A percentile compares a stretch with the other conserved stretches of the same genome.
phyloP scores from a whole-genome alignment of 495 filamentous ascomycete species.

The Penicillium paxilli region DNA sequence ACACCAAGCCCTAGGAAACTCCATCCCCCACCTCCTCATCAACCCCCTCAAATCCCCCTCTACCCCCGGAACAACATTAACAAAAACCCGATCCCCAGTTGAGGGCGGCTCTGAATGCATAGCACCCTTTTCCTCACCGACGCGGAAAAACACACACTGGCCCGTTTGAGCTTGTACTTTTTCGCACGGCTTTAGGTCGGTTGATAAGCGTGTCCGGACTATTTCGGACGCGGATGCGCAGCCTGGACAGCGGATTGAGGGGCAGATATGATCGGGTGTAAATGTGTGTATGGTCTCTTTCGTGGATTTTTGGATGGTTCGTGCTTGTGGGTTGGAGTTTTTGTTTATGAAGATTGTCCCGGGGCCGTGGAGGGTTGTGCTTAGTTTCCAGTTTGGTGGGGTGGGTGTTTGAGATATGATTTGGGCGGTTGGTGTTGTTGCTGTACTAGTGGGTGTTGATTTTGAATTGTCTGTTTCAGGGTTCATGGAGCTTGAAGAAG shows the following conservation, averaged over 20 bases:
- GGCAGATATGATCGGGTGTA: conserved; percentile 15
- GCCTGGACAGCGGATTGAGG: conserved; percentile 21
- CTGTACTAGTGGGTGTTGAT: background rate
- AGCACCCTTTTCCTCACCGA: conserved; percentile 23
- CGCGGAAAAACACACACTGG: conserved; percentile 25
- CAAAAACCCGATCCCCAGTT: conserved; percentile 25
- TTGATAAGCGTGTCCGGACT: conserved; percentile 11
- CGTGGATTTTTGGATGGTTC: conserved; percentile 8
- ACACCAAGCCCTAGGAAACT: conserved; percentile 29
- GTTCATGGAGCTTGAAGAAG: too few species aligned
- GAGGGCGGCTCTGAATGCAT: conserved; percentile 25
- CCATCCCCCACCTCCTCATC: conserved; percentile 30
- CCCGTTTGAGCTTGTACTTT: conserved; percentile 14
- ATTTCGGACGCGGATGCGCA: conserved; percentile 22
- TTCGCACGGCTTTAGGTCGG: conserved; percentile 1
- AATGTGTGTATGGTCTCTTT: conserved; percentile 9
- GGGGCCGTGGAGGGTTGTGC: conserved; percentile 26
- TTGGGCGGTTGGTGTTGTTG: conserved; percentile 3
- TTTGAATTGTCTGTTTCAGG: background rate
- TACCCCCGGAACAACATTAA: conserved; percentile 26
- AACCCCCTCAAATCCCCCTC: conserved; percentile 18
- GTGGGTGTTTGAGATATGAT: conserved; percentile 6
- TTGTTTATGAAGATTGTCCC: conserved; percentile 24
- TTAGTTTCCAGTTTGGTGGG: conserved; percentile 29
- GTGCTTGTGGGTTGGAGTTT: conserved; percentile 2